Conservation (phyloP, 140 eudicot species). For the Senecio squalidus region DNA sequence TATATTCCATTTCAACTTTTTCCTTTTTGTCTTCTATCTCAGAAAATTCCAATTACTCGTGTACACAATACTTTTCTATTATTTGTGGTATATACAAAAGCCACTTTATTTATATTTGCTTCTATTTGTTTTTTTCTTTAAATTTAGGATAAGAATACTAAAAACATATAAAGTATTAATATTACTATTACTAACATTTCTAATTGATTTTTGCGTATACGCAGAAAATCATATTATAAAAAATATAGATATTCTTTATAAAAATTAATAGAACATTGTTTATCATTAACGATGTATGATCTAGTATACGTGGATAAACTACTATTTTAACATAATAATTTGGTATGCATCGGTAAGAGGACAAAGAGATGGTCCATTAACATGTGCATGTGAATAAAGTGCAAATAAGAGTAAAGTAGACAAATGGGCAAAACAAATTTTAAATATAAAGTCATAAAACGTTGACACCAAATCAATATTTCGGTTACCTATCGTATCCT, state of each 20-base stretch:
- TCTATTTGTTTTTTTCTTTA: background rate
- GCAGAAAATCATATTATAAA: too few relatives aligned
- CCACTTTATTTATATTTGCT: background rate
- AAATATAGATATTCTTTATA: too few relatives aligned
- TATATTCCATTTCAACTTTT: background rate
- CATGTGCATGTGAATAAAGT: slow-evolving; percentile 25
- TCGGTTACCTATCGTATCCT: background rate
- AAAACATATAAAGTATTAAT: background rate
- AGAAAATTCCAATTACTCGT: slow-evolving; percentile 26
- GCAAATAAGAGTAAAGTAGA: slow-evolving; percentile 13
- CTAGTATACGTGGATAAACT: too few relatives aligned
- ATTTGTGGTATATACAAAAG: background rate
- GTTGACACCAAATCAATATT: background rate
- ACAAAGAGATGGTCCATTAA: slow-evolving; percentile 24
- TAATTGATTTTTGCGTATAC: too few relatives aligned
- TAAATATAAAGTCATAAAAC: background rate
- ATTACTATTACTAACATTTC: background rate
- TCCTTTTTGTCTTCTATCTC: slow-evolving; percentile 4
- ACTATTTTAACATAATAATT: background rate
- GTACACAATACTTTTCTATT: slow-evolving; percentile 14
- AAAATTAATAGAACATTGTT: too few relatives aligned
- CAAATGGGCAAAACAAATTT: slow-evolving; percentile 7
- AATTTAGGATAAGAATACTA: background rate
- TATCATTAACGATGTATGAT: too few relatives aligned
- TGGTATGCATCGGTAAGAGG: slow-evolving; percentile 20